phyloP scores from a whole-genome alignment of 306 rosid species.

The Citrullus mucosospermus region DNA sequence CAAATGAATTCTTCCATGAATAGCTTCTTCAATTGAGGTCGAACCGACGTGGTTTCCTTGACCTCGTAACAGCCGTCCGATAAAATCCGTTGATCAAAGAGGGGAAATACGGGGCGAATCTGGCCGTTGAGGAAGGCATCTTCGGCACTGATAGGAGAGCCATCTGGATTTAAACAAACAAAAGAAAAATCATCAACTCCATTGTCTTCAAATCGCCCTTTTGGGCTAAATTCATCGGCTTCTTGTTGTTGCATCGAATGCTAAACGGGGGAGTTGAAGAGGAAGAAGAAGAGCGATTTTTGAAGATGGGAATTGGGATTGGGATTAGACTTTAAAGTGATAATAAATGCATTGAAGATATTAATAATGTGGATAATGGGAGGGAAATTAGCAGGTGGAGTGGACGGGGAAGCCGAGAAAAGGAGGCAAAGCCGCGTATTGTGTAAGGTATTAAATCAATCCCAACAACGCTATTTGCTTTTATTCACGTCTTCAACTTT shows the following conservation, averaged over 20 bases:
- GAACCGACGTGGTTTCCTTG: neutral
- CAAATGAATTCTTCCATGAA: slow-evolving; percentile 24
- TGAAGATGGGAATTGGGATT: neutral
- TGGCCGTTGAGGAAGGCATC: slow-evolving; percentile 61
- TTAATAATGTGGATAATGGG: neutral
- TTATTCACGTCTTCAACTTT: neutral
- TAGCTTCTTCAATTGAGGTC: slow-evolving; percentile 40
- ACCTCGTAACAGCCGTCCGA: slow-evolving; percentile 13
- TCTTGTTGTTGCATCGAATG: neutral
- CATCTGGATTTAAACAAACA: slow-evolving; percentile 30
- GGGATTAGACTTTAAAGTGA: neutral
- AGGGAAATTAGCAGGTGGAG: neutral
- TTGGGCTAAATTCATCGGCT: neutral
- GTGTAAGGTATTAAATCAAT: neutral
- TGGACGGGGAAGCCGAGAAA: neutral
- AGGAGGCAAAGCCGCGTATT: neutral
- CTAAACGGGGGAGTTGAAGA: neutral
- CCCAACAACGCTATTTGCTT: neutral
- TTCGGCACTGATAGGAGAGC: slow-evolving; percentile 54
- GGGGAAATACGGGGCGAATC: slow-evolving; percentile 56
- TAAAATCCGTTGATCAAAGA: slow-evolving; percentile 35
- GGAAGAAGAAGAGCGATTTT: neutral
- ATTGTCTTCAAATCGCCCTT: neutral
- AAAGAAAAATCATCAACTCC: slow-evolving; percentile 49
- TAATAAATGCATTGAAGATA: neutral